A percentile compares a stretch with the other conserved stretches of the same genome.
Conservation (phyloP, 1,284 basidiomycete species). For the Athelia psychrophila region DNA sequence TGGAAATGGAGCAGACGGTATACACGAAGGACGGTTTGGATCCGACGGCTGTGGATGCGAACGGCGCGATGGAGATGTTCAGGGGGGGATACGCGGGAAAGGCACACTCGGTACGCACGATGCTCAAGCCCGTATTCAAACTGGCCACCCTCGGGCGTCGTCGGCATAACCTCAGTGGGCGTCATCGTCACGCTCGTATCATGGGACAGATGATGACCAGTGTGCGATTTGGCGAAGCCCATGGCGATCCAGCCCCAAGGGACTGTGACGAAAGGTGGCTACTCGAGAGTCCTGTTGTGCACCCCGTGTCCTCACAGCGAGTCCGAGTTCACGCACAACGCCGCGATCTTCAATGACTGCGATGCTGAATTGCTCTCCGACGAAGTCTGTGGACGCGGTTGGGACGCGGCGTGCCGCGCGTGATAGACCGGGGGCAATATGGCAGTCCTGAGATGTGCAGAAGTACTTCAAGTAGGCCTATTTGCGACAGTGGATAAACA, state of each 20-base stretch:
- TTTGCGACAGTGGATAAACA: background rate
- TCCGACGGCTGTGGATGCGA: slow-evolving; percentile 30
- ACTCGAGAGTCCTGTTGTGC: too few species aligned
- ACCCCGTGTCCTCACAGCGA: background rate
- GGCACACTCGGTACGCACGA: slow-evolving; percentile 27
- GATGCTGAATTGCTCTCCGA: background rate
- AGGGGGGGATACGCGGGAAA: background rate
- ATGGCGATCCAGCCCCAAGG: slow-evolving; percentile 49
- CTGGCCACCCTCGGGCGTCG: slow-evolving; percentile 47
- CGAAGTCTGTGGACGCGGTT: background rate
- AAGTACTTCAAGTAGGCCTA: too few species aligned
- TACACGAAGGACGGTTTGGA: slow-evolving; percentile 39
- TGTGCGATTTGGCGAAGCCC: slow-evolving; percentile 52
- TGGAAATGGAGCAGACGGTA: slow-evolving; percentile 26
- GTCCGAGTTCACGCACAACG: background rate
- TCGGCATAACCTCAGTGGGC: slow-evolving; percentile 42
- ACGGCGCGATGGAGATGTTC: background rate
- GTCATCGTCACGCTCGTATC: slow-evolving; percentile 51
- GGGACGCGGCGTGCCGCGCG: background rate
- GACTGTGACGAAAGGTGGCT: too few species aligned
- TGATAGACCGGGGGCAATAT: too few species aligned
- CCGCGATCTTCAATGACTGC: background rate
- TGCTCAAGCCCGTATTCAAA: slow-evolving; percentile 30
- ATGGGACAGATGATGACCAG: slow-evolving; percentile 68
- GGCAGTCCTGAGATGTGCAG: background rate